Evolutionary conservation across 2,329 filamentous ascomycete genomes (phyloP).

Genomic region (Aspergillus costaricaensis): DNA sequence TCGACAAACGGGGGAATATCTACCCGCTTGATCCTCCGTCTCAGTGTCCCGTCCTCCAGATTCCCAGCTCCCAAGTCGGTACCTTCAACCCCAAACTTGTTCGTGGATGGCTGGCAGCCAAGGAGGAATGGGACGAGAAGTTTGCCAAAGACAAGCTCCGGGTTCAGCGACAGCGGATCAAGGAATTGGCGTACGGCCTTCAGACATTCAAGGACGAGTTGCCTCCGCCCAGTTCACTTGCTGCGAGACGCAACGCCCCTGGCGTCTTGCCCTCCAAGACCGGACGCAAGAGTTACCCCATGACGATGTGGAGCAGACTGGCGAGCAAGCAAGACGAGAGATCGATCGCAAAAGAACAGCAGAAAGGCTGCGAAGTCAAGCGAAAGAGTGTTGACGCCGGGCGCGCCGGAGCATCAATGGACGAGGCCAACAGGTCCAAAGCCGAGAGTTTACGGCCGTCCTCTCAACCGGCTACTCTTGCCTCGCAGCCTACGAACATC

Average conservation of each 20-base stretch:
- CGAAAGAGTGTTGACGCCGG: slow-evolving; percentile 31
- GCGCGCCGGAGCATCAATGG: slow-evolving; percentile 27
- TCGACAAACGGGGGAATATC: slow-evolving; percentile 75
- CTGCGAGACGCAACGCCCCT: slow-evolving; percentile 60
- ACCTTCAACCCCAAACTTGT: slow-evolving; percentile 79
- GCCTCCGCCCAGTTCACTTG: slow-evolving; percentile 82
- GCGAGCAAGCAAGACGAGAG: slow-evolving; percentile 84
- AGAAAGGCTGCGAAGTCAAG: slow-evolving; percentile 26
- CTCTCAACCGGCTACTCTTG: background rate
- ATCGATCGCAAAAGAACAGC: slow-evolving; percentile 54
- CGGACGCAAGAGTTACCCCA: slow-evolving; percentile 65
- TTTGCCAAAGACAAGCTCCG: slow-evolving; percentile 70
- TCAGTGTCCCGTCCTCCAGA: slow-evolving; percentile 66
- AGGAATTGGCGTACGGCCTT: slow-evolving; percentile 72
- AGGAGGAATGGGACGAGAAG: slow-evolving; percentile 69
- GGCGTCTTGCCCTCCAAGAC: slow-evolving; percentile 31
- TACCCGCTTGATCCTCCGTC: slow-evolving; percentile 65
- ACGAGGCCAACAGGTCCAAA: slow-evolving; percentile 9
- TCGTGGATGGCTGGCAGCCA: slow-evolving; percentile 78
- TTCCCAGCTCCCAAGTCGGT: slow-evolving; percentile 69
- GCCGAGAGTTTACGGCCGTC: background rate
- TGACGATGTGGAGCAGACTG: slow-evolving; percentile 84
- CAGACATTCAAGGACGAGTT: slow-evolving; percentile 71
- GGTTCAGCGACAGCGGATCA: slow-evolving; percentile 71
- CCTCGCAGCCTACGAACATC: background rate